phyloP scores from a whole-genome alignment of 768 basidiomycete species.

The Gloeostereum incarnatum region DNA sequence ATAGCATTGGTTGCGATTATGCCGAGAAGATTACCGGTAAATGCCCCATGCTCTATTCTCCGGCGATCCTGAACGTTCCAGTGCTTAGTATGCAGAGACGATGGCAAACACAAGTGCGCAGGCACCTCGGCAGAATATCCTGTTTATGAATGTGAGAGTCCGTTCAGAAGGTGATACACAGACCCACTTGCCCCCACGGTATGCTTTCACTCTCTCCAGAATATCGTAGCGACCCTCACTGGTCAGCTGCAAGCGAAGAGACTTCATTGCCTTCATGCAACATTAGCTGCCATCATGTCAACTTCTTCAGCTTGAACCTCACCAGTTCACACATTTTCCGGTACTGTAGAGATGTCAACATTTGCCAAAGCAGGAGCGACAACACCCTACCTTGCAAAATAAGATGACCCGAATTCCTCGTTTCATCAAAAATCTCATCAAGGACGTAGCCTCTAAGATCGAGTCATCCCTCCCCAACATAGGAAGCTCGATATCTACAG shows the following conservation, averaged over 20 bases:
- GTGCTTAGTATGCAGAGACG: too few species aligned
- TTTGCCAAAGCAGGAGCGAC: too few species aligned
- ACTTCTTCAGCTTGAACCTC: constrained; percentile 11
- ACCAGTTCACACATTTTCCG: constrained; percentile 79
- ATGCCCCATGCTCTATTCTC: constrained; percentile 78
- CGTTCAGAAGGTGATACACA: neutral
- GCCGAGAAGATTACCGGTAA: constrained; percentile 74
- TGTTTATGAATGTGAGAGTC: constrained; percentile 11
- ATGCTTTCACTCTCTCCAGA: constrained; percentile 66
- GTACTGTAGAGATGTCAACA: constrained; percentile 33
- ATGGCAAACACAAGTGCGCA: neutral
- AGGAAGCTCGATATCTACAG: constrained; percentile 44
- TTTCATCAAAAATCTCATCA: constrained; percentile 80
- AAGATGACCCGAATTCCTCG: constrained; percentile 73
- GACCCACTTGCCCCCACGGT: constrained; percentile 59
- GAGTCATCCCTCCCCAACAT: constrained; percentile 47
- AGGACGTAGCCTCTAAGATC: constrained; percentile 53
- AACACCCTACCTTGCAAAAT: constrained; percentile 82
- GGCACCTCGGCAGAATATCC: constrained; percentile 67
- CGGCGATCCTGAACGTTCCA: constrained; percentile 54
- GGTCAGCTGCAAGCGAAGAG: constrained; percentile 58
- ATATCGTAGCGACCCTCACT: constrained; percentile 73
- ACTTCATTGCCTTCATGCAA: constrained; percentile 70
- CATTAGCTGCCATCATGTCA: neutral
- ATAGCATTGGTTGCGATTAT: constrained; percentile 87